A percentile compares a stretch with the other conserved stretches of the same genome.
Conservation (phyloP, 2,329 filamentous ascomycete genomes). For the Fusarium luffae region DNA sequence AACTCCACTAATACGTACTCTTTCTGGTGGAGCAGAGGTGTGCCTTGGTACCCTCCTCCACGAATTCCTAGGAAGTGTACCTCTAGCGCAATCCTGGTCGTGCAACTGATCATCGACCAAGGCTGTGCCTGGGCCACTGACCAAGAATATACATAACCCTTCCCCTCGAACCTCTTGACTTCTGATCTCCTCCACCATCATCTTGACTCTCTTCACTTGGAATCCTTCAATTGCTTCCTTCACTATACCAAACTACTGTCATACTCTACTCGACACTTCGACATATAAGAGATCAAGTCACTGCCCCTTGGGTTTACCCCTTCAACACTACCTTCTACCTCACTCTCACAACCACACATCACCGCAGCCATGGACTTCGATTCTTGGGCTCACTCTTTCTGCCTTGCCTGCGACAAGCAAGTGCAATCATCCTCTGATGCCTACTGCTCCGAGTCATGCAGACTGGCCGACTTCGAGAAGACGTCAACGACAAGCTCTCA, state of each 20-base stretch:
- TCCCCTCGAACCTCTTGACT: slow-evolving; percentile 40
- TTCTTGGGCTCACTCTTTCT: slow-evolving; percentile 90
- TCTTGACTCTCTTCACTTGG: slow-evolving; percentile 31
- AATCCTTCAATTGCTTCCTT: slow-evolving; percentile 38
- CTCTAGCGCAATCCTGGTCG: slow-evolving; percentile 41
- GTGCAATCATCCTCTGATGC: slow-evolving; percentile 79
- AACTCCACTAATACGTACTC: slow-evolving; percentile 38
- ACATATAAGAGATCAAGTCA: slow-evolving; percentile 21
- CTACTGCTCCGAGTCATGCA: slow-evolving; percentile 94
- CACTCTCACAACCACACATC: slow-evolving; percentile 21
- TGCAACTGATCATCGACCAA: slow-evolving; percentile 47
- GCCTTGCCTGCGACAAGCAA: slow-evolving; percentile 87
- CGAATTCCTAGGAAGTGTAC: slow-evolving; percentile 48
- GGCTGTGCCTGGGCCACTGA: slow-evolving; percentile 44
- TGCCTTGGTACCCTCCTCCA: slow-evolving; percentile 46
- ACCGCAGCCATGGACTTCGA: slow-evolving; percentile 64
- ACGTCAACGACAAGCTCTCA: slow-evolving; percentile 68
- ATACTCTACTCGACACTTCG: slow-evolving; percentile 28
- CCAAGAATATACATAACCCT: slow-evolving; percentile 47
- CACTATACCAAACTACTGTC: slow-evolving; percentile 23
- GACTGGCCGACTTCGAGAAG: slow-evolving; percentile 86
- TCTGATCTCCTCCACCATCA: slow-evolving; percentile 35
- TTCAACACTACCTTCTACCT: slow-evolving; percentile 13
- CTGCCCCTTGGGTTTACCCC: slow-evolving; percentile 21
- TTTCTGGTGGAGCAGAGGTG: slow-evolving; percentile 39